These are phyloP conservation scores for Diplodia sapinea DNA, from an alignment of 2,329 filamentous ascomycete species.

Conservation along the genomic window DNA sequence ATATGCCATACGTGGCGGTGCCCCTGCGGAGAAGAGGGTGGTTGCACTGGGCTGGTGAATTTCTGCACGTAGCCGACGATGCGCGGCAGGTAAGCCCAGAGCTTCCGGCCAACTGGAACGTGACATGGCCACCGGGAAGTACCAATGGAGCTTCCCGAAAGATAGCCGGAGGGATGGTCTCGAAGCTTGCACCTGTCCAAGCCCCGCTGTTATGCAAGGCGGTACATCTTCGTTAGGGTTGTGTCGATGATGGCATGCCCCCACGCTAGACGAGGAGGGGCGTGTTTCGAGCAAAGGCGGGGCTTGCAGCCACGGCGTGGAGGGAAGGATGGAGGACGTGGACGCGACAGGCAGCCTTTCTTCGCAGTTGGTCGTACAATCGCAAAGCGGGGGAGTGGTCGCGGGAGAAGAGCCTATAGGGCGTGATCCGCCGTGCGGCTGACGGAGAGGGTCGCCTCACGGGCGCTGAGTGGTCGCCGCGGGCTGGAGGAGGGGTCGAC, in stretches of 20 bases:
- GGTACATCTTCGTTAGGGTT: constrained; percentile 10
- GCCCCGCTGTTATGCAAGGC: constrained; percentile 25
- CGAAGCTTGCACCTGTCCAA: neutral
- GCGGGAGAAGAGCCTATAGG: constrained; percentile 4
- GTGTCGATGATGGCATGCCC: constrained; percentile 6
- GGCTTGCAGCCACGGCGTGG: neutral
- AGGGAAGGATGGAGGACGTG: neutral
- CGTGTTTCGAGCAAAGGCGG: constrained; percentile 3
- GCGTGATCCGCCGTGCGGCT: constrained; percentile 9
- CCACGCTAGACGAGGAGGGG: constrained; percentile 22
- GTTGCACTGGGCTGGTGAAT: neutral
- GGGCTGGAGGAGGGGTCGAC: neutral
- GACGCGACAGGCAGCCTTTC: neutral
- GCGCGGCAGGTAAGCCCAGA: neutral
- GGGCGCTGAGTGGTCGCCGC: neutral
- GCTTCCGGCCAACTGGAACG: neutral
- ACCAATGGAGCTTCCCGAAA: neutral
- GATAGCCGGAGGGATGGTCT: neutral
- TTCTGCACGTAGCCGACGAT: constrained; percentile 19
- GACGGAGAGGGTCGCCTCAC: constrained; percentile 9
- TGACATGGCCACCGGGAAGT: neutral
- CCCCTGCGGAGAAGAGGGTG: neutral
- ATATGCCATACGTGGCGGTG: neutral
- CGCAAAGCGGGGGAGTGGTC: neutral
- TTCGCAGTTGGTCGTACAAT: constrained; percentile 5